Evolutionary conservation across 768 basidiomycete genomes (phyloP).

Genomic region (Collybiopsis confluens): DNA sequence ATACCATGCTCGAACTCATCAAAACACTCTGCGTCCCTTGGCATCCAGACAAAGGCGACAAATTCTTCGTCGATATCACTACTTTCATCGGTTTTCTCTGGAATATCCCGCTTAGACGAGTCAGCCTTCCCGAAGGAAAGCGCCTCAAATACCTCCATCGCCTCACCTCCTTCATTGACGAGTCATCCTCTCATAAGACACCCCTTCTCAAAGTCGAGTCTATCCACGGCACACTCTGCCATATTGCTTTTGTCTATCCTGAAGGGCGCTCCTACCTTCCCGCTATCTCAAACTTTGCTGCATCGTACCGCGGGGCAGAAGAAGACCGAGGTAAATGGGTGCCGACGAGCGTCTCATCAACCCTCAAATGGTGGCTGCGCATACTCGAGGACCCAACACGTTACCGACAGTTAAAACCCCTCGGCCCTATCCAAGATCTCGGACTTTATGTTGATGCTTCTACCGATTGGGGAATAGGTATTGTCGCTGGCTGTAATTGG

Average conservation of each 20-base stretch:
- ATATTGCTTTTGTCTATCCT: conserved; percentile 26
- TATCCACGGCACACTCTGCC: conserved; percentile 27
- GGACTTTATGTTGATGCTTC: conserved; percentile 26
- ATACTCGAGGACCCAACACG: neutral
- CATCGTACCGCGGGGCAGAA: conserved; percentile 17
- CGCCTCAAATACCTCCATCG: conserved; percentile 20
- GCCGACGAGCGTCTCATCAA: conserved; percentile 12
- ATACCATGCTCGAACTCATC: conserved; percentile 11
- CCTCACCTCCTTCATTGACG: conserved; percentile 11
- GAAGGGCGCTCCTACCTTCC: conserved; percentile 22
- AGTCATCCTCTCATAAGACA: neutral
- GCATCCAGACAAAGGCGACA: conserved; percentile 22
- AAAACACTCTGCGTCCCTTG: conserved; percentile 20
- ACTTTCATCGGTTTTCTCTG: conserved; percentile 31
- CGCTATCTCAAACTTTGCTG: conserved; percentile 20
- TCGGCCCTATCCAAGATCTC: conserved; percentile 11
- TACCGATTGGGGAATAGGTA: conserved; percentile 23
- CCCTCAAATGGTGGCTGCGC: conserved; percentile 29
- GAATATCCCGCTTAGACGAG: conserved; percentile 20
- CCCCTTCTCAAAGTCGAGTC: conserved; percentile 11
- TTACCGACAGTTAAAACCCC: conserved; percentile 12
- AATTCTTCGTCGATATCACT: conserved; percentile 16
- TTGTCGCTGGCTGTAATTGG: conserved; percentile 8
- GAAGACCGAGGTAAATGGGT: conserved; percentile 7
- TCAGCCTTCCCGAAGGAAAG: conserved; percentile 27